Conservation (phyloP, 2,329 filamentous ascomycete genomes). For the Sarocladiaceae sp. region DNA sequence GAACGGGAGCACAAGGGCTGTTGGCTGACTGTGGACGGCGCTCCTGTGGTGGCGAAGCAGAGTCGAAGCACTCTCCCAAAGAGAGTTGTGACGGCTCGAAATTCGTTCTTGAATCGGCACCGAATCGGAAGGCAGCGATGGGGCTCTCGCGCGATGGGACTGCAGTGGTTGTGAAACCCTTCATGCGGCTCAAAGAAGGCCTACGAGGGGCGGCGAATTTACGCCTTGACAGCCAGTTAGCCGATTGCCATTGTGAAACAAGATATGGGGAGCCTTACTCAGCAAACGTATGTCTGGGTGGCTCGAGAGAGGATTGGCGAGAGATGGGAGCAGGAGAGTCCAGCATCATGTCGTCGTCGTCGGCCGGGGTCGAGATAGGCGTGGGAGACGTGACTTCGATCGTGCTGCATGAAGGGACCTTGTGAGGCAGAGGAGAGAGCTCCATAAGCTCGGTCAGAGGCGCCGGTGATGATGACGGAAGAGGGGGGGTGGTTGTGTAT, state of each 20-base stretch:
- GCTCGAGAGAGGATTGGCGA: constrained; percentile 44
- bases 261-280: constrained; percentile 44
- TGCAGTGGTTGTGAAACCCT: constrained; percentile 67
- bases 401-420: constrained; percentile 62
- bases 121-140: constrained; percentile 73
- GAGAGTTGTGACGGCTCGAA: constrained; percentile 46
- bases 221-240: constrained; percentile 44
- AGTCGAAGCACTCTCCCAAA: constrained; percentile 74
- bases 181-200: constrained; percentile 70
- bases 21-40: constrained; percentile 56
- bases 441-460: constrained; percentile 78
- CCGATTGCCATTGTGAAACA: constrained; percentile 11
- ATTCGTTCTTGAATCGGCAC: constrained; percentile 29
- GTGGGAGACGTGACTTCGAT: constrained; percentile 71
- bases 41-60: constrained; percentile 69
- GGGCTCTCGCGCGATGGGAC: constrained; percentile 63
- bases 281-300: constrained; percentile 40
- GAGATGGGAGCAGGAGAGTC: constrained; percentile 51
- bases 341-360: constrained; percentile 44
- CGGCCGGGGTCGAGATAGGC: constrained; percentile 47
- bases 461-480: constrained; percentile 77
- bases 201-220: constrained; percentile 66
- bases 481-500: constrained; percentile 76
- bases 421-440: constrained; percentile 88
- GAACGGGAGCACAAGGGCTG: constrained; percentile 50